phyloP scores from a whole-genome alignment of 2,329 filamentous ascomycete species.

The Aspergillus sp. region DNA sequence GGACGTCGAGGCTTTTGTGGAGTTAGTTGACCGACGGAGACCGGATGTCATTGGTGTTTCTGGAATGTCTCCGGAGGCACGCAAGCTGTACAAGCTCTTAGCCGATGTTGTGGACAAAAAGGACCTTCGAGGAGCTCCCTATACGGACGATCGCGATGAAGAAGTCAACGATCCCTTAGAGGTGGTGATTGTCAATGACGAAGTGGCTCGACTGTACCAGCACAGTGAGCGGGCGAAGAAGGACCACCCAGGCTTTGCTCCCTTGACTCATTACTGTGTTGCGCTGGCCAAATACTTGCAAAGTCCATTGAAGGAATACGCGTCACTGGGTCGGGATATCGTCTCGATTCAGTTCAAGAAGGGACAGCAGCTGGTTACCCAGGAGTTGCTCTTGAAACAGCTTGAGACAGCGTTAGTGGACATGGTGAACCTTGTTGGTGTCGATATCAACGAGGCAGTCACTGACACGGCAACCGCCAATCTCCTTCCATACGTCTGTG shows the following conservation, averaged over 20 bases:
- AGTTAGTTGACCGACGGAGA: slow-evolving; percentile 71
- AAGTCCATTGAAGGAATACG: slow-evolving; percentile 94
- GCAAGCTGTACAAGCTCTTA: slow-evolving; percentile 76
- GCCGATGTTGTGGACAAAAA: slow-evolving; percentile 73
- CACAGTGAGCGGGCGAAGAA: slow-evolving; percentile 72
- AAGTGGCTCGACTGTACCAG: slow-evolving; percentile 94
- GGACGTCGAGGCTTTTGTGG: slow-evolving; percentile 66
- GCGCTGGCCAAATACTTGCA: slow-evolving; percentile 88
- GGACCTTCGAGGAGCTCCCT: slow-evolving; percentile 73
- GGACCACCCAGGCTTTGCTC: slow-evolving; percentile 76
- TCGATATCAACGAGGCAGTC: slow-evolving; percentile 91
- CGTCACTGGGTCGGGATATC: slow-evolving; percentile 82
- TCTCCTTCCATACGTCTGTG: slow-evolving; percentile 83
- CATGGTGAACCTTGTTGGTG: slow-evolving; percentile 94
- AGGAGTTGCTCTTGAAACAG: slow-evolving; percentile 79
- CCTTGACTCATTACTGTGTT: slow-evolving; percentile 83
- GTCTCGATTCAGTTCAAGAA: slow-evolving; percentile 82
- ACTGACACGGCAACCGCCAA: slow-evolving; percentile 77
- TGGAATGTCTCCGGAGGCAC: slow-evolving; percentile 81
- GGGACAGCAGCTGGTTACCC: slow-evolving; percentile 80
- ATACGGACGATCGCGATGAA: slow-evolving; percentile 74
- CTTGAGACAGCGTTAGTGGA: slow-evolving; percentile 97
- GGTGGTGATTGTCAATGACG: slow-evolving; percentile 88
- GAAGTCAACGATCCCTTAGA: slow-evolving; percentile 76
- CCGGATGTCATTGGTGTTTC: slow-evolving; percentile 89